phyloP scores from a whole-genome alignment of 495 filamentous ascomycete species.

The Achaetomiella virescens region DNA sequence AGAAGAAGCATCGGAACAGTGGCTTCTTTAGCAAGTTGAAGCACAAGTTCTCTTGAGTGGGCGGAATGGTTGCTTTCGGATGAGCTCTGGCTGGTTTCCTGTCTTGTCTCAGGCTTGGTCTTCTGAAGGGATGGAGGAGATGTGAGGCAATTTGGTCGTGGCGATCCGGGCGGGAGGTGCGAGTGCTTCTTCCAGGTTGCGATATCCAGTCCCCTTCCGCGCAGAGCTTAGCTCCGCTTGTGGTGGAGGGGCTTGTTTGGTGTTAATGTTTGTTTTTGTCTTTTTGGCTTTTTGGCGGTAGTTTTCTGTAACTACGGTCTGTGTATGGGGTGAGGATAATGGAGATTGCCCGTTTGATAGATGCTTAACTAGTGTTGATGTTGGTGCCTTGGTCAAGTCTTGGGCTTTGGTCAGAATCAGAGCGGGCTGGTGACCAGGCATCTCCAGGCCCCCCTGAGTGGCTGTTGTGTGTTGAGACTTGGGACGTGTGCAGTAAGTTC shows the following conservation, averaged over 20 bases:
- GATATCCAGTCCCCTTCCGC: conserved; percentile 7
- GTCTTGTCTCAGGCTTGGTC: not conserved
- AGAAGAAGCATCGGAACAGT: conserved; percentile 56
- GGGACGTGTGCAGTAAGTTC: too few relatives aligned
- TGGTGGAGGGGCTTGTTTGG: not conserved
- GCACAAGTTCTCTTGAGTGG: conserved; percentile 42
- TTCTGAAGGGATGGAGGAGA: too few relatives aligned
- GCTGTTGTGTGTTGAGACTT: too few relatives aligned
- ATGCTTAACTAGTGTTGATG: too few relatives aligned
- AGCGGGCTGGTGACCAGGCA: too few relatives aligned
- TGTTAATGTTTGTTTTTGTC: not conserved
- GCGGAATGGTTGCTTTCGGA: not conserved
- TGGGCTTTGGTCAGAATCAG: too few relatives aligned
- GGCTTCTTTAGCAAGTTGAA: conserved; percentile 54
- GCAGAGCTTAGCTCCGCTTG: not conserved
- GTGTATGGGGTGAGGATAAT: not conserved
- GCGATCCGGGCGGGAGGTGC: conserved; percentile 8
- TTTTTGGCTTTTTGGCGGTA: not conserved
- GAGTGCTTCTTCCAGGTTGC: not conserved
- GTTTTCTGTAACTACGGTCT: too few relatives aligned
- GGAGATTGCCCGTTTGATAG: too few relatives aligned
- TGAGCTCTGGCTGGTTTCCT: not conserved
- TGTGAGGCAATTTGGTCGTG: not conserved
- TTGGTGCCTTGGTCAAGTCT: too few relatives aligned
- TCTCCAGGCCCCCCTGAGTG: too few relatives aligned